Percentiles rank a stretch among this genome's conserved stretches.
These are phyloP conservation scores for Naganishia kalamii DNA, from an alignment of 768 basidiomycete genomes.

Conservation along the genomic window DNA sequence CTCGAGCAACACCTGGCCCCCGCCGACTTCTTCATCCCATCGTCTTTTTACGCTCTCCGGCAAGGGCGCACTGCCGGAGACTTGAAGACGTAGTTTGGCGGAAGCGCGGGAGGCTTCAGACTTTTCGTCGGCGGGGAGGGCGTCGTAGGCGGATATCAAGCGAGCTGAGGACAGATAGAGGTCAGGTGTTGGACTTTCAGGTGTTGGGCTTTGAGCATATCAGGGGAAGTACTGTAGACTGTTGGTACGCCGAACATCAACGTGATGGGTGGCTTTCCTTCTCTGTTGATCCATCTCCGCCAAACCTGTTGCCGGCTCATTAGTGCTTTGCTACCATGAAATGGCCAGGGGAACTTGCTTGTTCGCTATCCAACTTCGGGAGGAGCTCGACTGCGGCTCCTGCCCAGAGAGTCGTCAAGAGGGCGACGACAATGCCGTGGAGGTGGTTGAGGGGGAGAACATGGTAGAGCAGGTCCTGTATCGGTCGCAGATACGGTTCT, in stretches of 20 bases:
- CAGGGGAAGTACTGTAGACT: constrained; percentile 32
- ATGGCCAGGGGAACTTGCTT: too few relatives aligned
- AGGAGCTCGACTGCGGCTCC: constrained; percentile 40
- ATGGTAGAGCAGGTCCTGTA: constrained; percentile 26
- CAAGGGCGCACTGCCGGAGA: constrained; percentile 39
- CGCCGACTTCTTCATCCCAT: constrained; percentile 34
- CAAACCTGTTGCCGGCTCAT: constrained; percentile 28
- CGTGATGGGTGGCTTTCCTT: constrained; percentile 29
- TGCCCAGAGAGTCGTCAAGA: constrained; percentile 36
- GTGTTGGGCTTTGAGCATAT: neutral
- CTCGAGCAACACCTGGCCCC: constrained; percentile 36
- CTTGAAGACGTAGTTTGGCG: constrained; percentile 30
- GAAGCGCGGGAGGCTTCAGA: constrained; percentile 30
- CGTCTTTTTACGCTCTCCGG: constrained; percentile 37
- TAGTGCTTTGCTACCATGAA: too few relatives aligned
- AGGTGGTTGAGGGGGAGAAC: constrained; percentile 37
- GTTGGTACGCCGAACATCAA: constrained; percentile 44
- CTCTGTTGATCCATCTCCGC: constrained; percentile 33
- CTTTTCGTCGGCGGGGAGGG: constrained; percentile 24
- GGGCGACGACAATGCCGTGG: constrained; percentile 40
- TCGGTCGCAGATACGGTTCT: neutral
- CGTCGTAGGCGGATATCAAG: constrained; percentile 27
- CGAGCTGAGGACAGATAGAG: constrained; percentile 22
- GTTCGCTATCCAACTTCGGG: constrained; percentile 33
- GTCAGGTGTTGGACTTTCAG: neutral